These are phyloP conservation scores for Chaetomium globosum DNA, from an alignment of 2,329 filamentous ascomycete species.

Conservation along the genomic window DNA sequence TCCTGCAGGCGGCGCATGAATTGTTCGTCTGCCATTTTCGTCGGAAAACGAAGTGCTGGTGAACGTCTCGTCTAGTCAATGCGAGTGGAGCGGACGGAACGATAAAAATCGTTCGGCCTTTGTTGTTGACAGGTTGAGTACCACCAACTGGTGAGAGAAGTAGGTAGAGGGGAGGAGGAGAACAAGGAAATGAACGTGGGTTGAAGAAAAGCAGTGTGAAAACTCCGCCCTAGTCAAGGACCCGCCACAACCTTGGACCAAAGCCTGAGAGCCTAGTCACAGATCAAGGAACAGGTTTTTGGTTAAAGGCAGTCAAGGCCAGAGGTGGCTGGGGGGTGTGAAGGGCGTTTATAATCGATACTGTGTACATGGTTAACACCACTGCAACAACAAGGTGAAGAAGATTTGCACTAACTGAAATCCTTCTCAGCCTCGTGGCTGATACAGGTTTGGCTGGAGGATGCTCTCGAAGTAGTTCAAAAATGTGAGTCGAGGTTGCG, in stretches of 20 bases:
- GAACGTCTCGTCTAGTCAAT: background rate
- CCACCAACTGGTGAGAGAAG: background rate
- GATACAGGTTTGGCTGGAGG: background rate
- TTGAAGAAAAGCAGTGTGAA: background rate
- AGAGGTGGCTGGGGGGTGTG: background rate
- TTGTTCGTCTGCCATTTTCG: slow-evolving; percentile 27
- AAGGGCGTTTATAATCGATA: background rate
- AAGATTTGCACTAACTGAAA: background rate
- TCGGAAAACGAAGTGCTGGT: background rate
- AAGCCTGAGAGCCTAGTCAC: background rate
- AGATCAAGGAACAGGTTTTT: background rate
- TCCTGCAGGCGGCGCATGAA: slow-evolving; percentile 26
- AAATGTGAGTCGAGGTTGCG: background rate
- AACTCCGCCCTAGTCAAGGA: background rate
- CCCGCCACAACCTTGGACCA: background rate
- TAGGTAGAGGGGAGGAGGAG: background rate
- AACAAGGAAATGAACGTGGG: background rate
- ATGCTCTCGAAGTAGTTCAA: background rate
- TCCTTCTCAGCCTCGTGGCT: too few relatives aligned
- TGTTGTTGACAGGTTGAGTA: background rate
- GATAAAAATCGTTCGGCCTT: too few relatives aligned
- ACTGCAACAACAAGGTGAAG: too few relatives aligned
- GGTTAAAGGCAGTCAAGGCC: background rate
- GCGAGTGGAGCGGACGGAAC: background rate
- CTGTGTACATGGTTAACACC: slow-evolving; percentile 2